Percentiles rank a stretch among this genome's conserved stretches.
Evolutionary conservation across 805 yeast genomes (phyloP).

Genomic region (Ascoidea rubescens): DNA sequence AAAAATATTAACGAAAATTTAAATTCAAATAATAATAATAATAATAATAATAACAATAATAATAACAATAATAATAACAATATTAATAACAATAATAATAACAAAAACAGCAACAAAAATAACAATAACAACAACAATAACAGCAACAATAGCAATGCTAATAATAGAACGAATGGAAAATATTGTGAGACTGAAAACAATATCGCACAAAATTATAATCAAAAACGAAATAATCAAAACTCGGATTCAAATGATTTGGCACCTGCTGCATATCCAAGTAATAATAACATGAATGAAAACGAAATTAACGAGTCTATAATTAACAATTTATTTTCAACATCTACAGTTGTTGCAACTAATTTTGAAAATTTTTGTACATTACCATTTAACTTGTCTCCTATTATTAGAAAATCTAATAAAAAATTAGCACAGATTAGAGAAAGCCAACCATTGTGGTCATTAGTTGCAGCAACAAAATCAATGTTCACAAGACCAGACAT

Average conservation of each 20-base stretch:
- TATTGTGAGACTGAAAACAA: too few species aligned
- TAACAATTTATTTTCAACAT: neutral
- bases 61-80: neutral
- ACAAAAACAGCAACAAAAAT: neutral
- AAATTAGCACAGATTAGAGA: neutral
- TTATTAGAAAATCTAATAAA: neutral
- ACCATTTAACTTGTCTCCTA: neutral
- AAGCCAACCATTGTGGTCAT: constrained; percentile 38
- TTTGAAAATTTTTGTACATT: neutral
- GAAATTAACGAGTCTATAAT: neutral
- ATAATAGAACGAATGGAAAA: too few species aligned
- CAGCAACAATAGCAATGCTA: too few species aligned
- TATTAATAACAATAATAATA: neutral
- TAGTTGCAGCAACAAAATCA: constrained; percentile 33
- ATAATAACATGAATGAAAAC: too few species aligned
- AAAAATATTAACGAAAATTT: neutral
- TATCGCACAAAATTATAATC: too few species aligned
- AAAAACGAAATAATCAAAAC: too few species aligned
- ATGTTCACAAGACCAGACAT: constrained; percentile 30
- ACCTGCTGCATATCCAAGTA: neutral
- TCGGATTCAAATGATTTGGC: neutral
- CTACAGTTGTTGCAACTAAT: neutral
- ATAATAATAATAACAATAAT: neutral
- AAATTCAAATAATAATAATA: neutral
- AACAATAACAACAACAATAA: neutral